Evolutionary conservation across 768 basidiomycete genomes (phyloP), one percentile per base, ranked within the genome.

Genomic region (Boletus rubescentipes): DNA sequence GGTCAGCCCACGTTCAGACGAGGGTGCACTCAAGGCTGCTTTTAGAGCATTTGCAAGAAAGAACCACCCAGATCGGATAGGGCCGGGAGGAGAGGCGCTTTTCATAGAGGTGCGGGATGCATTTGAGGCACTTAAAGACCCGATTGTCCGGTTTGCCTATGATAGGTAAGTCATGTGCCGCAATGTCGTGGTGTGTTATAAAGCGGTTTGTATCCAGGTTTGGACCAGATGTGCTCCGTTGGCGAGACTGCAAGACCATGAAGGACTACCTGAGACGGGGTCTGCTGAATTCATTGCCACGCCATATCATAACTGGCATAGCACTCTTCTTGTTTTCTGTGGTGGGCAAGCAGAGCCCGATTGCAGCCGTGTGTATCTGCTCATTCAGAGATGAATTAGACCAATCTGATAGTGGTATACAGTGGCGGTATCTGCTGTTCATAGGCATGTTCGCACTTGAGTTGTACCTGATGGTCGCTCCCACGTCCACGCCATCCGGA

Each of bases 371-470:
- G 69, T 65, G 89, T 79, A 51, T 42, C 38, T 18, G 51, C n/a
- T 46, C 46, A 26, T 49, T 44, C 35, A 39, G 21, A 39, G n/a
- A 47, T 39, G 61, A 12, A 57, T 47, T 32, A 9, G 51, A 51
- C 36, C n/a, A 1, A 49, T 55, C 64, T 64, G 45, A 61, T 48
- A 26, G 45, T 51, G 47, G 49, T 32, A 20, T 54, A 45, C 61
- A 91, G 90, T 93, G 91, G 91, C 83, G 91, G 15, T 91, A 87
- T 67, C 70, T 86, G 48, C 72, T 90, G n/a, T 89, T 86, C 61
- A 70, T 79, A n/a, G 72, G 77, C 29, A 70, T 85, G 48, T 77
- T 86, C 43, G 77, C 79, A 5, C 76, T 78, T 12, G 91, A 93
- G 66, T 72, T 91, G 48, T 74, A 77, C 21, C 79, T 90, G 51